Percentiles rank a stretch among this genome's conserved stretches.
Conservation (phyloP, 768 basidiomycete species). For the Dioszegia aurantiaca region DNA sequence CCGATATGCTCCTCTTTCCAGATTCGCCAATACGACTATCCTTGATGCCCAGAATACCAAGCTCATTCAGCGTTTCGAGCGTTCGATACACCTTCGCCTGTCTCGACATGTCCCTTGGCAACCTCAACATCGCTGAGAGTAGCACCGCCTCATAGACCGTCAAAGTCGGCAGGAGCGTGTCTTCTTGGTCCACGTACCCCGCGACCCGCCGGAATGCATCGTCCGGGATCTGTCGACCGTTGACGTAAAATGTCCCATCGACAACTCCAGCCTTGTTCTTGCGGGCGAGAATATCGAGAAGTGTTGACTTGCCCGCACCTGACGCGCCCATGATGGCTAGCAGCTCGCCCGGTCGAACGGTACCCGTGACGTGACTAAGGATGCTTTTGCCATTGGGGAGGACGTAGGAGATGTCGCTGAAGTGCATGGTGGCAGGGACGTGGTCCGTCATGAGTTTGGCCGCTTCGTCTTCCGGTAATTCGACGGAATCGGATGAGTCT, state of each 20-base stretch:
- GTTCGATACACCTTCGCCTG: slow-evolving; percentile 94
- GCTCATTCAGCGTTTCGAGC: slow-evolving; percentile 90
- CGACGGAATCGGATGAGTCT: slow-evolving; percentile 58
- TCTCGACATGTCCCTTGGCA: slow-evolving; percentile 91
- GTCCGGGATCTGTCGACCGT: slow-evolving; percentile 69
- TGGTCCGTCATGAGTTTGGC: slow-evolving; percentile 88
- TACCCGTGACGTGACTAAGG: slow-evolving; percentile 76
- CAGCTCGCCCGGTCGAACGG: slow-evolving; percentile 80
- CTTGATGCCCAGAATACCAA: slow-evolving; percentile 88
- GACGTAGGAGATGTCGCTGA: slow-evolving; percentile 76
- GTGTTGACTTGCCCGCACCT: slow-evolving; percentile 92
- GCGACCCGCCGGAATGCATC: slow-evolving; percentile 76
- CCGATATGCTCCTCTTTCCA: slow-evolving; percentile 85
- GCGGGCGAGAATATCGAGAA: slow-evolving; percentile 91
- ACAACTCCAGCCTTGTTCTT: slow-evolving; percentile 82
- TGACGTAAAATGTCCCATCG: slow-evolving; percentile 72
- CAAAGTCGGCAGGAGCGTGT: slow-evolving; percentile 92
- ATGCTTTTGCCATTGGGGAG: slow-evolving; percentile 65
- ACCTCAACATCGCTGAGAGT: slow-evolving; percentile 81
- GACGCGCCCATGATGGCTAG: slow-evolving; percentile 97
- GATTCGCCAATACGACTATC: slow-evolving; percentile 84
- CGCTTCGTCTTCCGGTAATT: slow-evolving; percentile 72
- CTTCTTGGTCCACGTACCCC: slow-evolving; percentile 98
- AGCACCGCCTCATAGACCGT: slow-evolving; percentile 97
- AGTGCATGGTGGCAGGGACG: slow-evolving; percentile 89